Evolutionary conservation across 2,329 filamentous ascomycete species (phyloP), one percentile per base, ranked within the genome.

Genomic region (Fusarium palustre): DNA sequence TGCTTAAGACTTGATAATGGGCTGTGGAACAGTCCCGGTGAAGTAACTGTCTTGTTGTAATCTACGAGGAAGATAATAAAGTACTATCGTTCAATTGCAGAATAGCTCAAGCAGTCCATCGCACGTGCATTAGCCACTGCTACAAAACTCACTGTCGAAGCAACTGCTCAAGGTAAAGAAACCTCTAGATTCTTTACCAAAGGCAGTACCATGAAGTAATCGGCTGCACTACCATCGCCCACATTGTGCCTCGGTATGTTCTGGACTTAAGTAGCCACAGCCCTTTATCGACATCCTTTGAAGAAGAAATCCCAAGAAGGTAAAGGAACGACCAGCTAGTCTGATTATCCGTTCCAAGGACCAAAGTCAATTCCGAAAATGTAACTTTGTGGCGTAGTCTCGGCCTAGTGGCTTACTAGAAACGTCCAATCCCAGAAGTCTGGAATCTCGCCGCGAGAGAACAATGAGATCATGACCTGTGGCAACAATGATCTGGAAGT

Each of bases 351-450:
- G 33, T 7, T 2, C 24, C 20, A 22, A 41, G n/a, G 2, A 16
- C 8, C 10, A 25, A 30, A 52, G 33, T 39, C 3, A 41, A 41
- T 52, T 41, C 48, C 48, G 34, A 30, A 30, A 52, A 52, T 22
- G 48, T n/a, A 41, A 28, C 16, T 16, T n/a, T 20, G 48, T 52
- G 48, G 48, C 48, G 48, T 52, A 52, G 34, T 52, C 48, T 41
- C 33, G 48, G 22, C 24, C 48, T 30, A 15, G 24, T 30, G 48
- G 34, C 48, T 52, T 39, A 7, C 24, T 18, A 18, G 8, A 30
- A 18, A 52, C 25, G 24, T 41, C 34, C 34, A 52, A 41, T 41
- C 48, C n/a, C n/a, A 22, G 3, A 2, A 22, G 16, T 2, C 48
- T n/a, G 38, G 28, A 20, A 16, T 46, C 11, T 1, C 15, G 28